phyloP scores from a whole-genome alignment of 2,329 filamentous ascomycete species.

The Pseudopithomyces chartarum region DNA sequence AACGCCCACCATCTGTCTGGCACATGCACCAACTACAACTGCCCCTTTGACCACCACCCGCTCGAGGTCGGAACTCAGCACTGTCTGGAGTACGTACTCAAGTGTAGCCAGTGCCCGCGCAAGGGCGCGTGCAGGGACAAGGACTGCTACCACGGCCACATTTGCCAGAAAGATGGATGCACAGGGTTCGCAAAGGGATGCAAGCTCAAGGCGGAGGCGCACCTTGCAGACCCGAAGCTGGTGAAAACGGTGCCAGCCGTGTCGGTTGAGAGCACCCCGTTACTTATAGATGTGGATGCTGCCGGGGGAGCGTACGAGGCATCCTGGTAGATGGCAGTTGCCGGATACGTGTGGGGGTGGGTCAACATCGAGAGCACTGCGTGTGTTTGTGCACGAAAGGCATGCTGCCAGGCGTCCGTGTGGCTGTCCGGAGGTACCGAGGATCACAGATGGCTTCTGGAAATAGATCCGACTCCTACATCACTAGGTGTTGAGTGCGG shows the following conservation, averaged over 20 bases:
- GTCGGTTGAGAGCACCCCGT: not conserved
- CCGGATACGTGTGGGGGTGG: not conserved
- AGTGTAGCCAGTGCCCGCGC: constrained; percentile 49
- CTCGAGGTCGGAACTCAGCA: constrained; percentile 47
- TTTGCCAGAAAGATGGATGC: constrained; percentile 46
- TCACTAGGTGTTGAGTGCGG: too few relatives aligned
- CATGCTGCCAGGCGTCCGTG: too few relatives aligned
- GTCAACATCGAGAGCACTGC: too few relatives aligned
- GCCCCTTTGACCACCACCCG: constrained; percentile 54
- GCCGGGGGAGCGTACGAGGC: not conserved
- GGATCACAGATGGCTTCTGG: too few relatives aligned
- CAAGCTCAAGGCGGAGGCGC: constrained; percentile 29
- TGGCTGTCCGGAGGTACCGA: too few relatives aligned
- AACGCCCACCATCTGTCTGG: constrained; percentile 55
- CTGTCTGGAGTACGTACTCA: constrained; percentile 53
- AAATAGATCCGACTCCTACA: too few relatives aligned
- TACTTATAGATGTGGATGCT: not conserved
- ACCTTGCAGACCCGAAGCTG: constrained; percentile 24
- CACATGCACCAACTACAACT: constrained; percentile 41
- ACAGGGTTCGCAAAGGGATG: constrained; percentile 25
- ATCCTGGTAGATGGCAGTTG: not conserved
- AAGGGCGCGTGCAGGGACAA: constrained; percentile 49
- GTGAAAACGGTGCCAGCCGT: constrained; percentile 26
- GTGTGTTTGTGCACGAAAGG: too few relatives aligned
- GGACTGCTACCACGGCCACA: constrained; percentile 55